A percentile compares a stretch with the other conserved stretches of the same genome.
phyloP scores from a whole-genome alignment of 2,329 filamentous ascomycete genomes.

The Aspergillus thermomutatus region DNA sequence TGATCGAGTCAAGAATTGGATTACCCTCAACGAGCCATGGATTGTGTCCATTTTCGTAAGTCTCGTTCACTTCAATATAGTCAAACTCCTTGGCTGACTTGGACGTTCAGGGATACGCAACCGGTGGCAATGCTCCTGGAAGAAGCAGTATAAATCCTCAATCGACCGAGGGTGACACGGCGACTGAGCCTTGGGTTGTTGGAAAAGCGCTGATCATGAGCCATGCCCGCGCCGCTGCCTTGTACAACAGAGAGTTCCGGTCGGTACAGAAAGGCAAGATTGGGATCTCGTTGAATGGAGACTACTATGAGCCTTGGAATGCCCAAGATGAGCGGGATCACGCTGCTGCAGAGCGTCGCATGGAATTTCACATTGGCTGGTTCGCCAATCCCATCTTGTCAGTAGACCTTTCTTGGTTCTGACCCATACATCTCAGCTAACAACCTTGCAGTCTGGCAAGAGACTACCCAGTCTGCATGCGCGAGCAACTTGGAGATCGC shows the following conservation, averaged over 20 bases:
- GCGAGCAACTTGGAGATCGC: neutral
- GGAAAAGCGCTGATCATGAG: constrained; percentile 25
- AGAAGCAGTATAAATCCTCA: constrained; percentile 16
- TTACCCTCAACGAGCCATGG: constrained; percentile 32
- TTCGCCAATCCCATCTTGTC: constrained; percentile 28
- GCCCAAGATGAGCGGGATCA: constrained; percentile 15
- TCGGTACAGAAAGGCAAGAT: constrained; percentile 19
- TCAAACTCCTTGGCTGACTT: neutral
- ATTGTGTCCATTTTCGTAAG: neutral
- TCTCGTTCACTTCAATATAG: neutral
- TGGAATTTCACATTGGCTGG: constrained; percentile 28
- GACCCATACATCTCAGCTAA: constrained; percentile 8
- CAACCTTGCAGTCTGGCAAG: neutral
- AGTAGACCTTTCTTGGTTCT: constrained; percentile 15
- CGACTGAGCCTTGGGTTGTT: constrained; percentile 25
- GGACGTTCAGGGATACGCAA: constrained; percentile 11
- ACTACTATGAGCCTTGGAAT: constrained; percentile 26
- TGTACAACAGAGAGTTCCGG: constrained; percentile 21
- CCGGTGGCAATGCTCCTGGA: constrained; percentile 23
- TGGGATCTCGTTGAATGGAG: constrained; percentile 20
- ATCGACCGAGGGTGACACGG: constrained; percentile 14
- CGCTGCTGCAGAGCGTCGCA: constrained; percentile 22
- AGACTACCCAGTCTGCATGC: neutral
- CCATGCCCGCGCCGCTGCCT: constrained; percentile 19
- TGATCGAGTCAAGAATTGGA: constrained; percentile 29